Base-by-base conservation (phyloP, 2,329 filamentous ascomycete genomes). In the Madurella mycetomatis region DNA sequence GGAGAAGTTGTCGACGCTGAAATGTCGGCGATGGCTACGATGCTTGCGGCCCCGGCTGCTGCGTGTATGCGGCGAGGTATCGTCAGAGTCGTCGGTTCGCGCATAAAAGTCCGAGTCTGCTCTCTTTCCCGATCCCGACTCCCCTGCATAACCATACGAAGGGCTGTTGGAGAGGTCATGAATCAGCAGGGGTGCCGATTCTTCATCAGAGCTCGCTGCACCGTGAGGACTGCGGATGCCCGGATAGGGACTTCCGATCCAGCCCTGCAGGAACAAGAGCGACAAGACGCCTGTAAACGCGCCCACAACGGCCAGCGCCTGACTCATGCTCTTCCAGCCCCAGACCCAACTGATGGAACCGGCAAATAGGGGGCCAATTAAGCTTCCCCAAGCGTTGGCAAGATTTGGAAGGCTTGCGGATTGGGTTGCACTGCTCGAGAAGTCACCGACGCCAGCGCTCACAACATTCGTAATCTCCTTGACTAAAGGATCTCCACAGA, bases 1-100 rank as follows among this genome's bases (percentile, higher is more conserved):
- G 11, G 61, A 62, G 42, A 63, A 59, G 52, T 62, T 64, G 41
- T 61, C 62, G 41, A 63, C 59, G 41, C 61, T 63, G 39, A 64
- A 64, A 16, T 64, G 61, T 2, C 62, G 56, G 49, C 61, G 61
- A 16, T 61, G 61, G 5, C 43, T n/a, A 17, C 44, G 53, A 5
- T 37, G 41, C 42, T 55, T 59, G 41, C 48, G 11, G 13, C 34
- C 34, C 34, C 9, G 11, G 13, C 34, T 47, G 40, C 37, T 39
- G 34, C 48, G 41, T 17, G 53, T 34, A 25, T 53, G 45, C 43
- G 41, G 55, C 9, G 55, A 44, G 15, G 37, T n/a, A 5, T 48
- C 50, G 11, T 54, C 54, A 5, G 58, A 60, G 31, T 43, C 46
- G 16, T 57, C 47, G 11, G 42, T 40, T 15, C 7, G n/a, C 1